These are phyloP conservation scores for Hypoxylon sp. DNA, from an alignment of 2,329 filamentous ascomycete species.

Conservation along the genomic window DNA sequence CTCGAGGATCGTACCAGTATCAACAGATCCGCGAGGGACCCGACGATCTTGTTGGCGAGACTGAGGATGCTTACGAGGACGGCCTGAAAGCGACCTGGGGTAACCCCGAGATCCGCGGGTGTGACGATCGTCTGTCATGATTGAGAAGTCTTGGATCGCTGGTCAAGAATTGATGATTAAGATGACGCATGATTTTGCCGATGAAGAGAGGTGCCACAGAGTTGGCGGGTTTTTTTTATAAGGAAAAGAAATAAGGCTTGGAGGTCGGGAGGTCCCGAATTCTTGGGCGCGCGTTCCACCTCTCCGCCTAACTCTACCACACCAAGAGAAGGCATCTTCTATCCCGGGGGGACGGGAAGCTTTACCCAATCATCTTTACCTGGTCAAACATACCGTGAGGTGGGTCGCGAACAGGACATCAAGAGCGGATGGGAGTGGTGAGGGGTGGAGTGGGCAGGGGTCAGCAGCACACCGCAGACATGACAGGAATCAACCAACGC, in stretches of 20 bases:
- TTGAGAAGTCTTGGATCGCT: neutral
- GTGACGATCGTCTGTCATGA: conserved; percentile 9
- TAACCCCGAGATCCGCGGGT: neutral
- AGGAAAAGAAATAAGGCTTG: conserved; percentile 5
- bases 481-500: conserved; percentile 1
- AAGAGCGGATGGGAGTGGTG: neutral
- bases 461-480: conserved; percentile 1
- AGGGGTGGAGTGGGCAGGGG: neutral
- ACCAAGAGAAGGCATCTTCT: neutral
- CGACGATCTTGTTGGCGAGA: neutral
- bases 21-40: neutral
- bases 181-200: neutral
- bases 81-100: neutral
- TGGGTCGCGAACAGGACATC: conserved; percentile 13
- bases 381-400: neutral
- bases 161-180: conserved; percentile 1
- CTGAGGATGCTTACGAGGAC: neutral
- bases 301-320: neutral
- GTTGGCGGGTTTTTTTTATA: conserved; percentile 12
- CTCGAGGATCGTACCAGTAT: neutral
- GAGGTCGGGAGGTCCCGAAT: conserved; percentile 5
- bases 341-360: neutral
- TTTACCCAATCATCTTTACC: conserved; percentile 13
- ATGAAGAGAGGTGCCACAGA: neutral
- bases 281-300: neutral